Percentiles rank a stretch among this genome's conserved stretches.
These are phyloP conservation scores for Penicillium brasilianum DNA, from an alignment of 2,329 filamentous ascomycete genomes.

Conservation along the genomic window DNA sequence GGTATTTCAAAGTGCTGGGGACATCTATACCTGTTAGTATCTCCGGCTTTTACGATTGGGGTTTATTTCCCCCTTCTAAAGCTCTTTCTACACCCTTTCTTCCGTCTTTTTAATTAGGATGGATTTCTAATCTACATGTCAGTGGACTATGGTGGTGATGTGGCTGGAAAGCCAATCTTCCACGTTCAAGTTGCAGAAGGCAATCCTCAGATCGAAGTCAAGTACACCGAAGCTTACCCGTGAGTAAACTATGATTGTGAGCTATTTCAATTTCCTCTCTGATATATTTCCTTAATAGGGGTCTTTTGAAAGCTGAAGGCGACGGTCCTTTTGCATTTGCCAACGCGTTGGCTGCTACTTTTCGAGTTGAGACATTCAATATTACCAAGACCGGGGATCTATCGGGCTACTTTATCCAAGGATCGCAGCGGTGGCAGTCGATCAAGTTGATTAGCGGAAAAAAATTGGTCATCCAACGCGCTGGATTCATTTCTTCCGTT, in stretches of 20 bases:
- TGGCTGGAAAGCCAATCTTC: background rate
- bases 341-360: background rate
- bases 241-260: background rate
- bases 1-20: background rate
- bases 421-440: background rate
- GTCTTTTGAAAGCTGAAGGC: background rate
- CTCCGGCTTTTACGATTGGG: background rate
- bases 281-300: background rate
- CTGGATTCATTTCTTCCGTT: constrained; percentile 2
- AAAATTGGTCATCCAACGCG: background rate
- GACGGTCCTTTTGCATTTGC: constrained; percentile 1
- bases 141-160: background rate
- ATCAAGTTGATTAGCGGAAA: constrained; percentile 3
- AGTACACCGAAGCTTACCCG: constrained; percentile 5
- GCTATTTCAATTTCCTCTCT: background rate
- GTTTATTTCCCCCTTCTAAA: too few species aligned
- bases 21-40: background rate
- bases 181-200: constrained; percentile 1
- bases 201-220: background rate
- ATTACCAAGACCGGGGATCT: background rate
- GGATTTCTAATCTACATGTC: background rate
- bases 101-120: too few species aligned
- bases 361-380: background rate
- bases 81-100: too few species aligned
- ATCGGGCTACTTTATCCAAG: background rate